Evolutionary conservation across 2,329 filamentous ascomycete genomes (phyloP).

Genomic region (Clonostachys byssicola): DNA sequence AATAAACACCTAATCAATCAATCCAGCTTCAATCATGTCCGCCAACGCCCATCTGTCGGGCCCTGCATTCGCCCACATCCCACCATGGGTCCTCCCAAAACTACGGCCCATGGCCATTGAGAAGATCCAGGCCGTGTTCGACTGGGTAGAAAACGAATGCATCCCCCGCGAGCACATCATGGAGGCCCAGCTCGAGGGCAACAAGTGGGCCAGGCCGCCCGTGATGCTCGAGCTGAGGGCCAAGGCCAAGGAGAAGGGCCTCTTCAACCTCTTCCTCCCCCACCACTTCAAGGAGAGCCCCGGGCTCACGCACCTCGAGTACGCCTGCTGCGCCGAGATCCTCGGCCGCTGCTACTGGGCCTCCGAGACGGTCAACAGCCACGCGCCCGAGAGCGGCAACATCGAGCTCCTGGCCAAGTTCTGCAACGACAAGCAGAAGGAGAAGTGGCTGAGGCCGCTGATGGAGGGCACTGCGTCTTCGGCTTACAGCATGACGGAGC

Average conservation of each 20-base stretch:
- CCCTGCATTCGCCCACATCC: conserved; percentile 18
- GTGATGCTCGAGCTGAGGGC: conserved; percentile 42
- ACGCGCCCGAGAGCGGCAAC: conserved; percentile 84
- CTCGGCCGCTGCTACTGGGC: conserved; percentile 77
- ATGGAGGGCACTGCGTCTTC: conserved; percentile 78
- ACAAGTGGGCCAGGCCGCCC: conserved; percentile 74
- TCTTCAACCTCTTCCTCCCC: conserved; percentile 95
- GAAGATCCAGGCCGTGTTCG: conserved; percentile 78
- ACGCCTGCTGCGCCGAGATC: conserved; percentile 89
- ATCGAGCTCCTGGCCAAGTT: conserved; percentile 89
- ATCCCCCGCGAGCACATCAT: conserved; percentile 74
- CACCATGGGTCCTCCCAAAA: conserved; percentile 16
- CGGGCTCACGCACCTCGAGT: conserved; percentile 89
- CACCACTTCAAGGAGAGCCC: conserved; percentile 89
- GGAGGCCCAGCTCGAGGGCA: conserved; percentile 66
- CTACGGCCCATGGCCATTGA: conserved; percentile 52
- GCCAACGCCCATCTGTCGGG: conserved; percentile 8
- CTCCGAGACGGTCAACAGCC: conserved; percentile 77
- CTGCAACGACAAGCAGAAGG: conserved; percentile 75
- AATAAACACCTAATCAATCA: no score
- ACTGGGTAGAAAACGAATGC: conserved; percentile 91
- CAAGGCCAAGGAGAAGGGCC: conserved; percentile 69
- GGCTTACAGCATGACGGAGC: conserved; percentile 86
- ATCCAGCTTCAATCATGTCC: neutral
- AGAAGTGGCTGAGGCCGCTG: conserved; percentile 70